phyloP scores from a whole-genome alignment of 2,329 filamentous ascomycete species.

The Didymosphaeria variabile region DNA sequence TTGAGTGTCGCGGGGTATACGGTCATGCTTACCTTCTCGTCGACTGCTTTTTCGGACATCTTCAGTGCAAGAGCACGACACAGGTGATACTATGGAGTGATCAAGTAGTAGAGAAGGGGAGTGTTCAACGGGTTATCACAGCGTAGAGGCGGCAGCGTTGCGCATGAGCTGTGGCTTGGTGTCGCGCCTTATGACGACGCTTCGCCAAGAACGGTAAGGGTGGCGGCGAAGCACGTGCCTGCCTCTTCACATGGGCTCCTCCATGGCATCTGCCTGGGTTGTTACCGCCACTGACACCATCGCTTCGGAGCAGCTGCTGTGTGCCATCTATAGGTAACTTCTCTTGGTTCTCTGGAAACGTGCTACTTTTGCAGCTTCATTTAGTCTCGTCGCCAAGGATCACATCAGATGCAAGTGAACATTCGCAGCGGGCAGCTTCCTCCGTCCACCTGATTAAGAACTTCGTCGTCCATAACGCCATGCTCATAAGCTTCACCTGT shows the following conservation, averaged over 20 bases:
- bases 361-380: too few relatives aligned
- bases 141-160: slow-evolving; percentile 15
- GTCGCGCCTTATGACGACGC: slow-evolving; percentile 13
- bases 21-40: slow-evolving; percentile 42
- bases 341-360: too few relatives aligned
- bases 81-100: neutral
- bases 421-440: neutral
- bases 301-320: too few relatives aligned
- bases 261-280: too few relatives aligned
- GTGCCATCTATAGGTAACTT: too few relatives aligned
- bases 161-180: slow-evolving; percentile 19
- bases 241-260: neutral
- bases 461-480: neutral
- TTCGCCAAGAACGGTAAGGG: slow-evolving; percentile 8
- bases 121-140: neutral
- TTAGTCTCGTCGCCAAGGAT: too few relatives aligned
- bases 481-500: neutral
- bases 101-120: slow-evolving; percentile 4
- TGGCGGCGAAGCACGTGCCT: slow-evolving; percentile 1
- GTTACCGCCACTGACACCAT: too few relatives aligned
- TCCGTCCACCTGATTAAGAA: neutral
- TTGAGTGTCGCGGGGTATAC: slow-evolving; percentile 35
- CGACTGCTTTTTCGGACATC: slow-evolving; percentile 32
- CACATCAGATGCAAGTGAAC: neutral
- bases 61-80: neutral